Percentiles rank a stretch among this genome's conserved stretches.
phyloP scores from a whole-genome alignment of 78 protist genomes.

The Polysphondylium violaceum region DNA sequence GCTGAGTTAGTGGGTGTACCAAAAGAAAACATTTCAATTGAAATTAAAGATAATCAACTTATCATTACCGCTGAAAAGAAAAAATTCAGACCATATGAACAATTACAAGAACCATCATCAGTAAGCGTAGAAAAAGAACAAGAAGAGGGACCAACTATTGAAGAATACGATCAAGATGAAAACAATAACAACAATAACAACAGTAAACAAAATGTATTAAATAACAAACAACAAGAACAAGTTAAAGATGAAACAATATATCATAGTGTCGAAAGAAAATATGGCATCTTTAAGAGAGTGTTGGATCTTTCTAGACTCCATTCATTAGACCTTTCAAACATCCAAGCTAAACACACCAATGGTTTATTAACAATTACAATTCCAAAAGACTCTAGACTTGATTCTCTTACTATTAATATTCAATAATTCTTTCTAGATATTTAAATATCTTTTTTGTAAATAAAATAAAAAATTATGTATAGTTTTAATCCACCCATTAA shows the following conservation, averaged over 20 bases:
- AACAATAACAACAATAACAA: not conserved
- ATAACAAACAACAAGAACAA: not conserved
- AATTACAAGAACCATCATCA: no score
- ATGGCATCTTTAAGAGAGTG: not conserved
- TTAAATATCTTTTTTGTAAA: no score
- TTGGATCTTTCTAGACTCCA: not conserved
- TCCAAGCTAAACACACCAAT: not conserved
- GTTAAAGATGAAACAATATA: not conserved
- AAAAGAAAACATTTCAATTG: constrained; percentile 19
- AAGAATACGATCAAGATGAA: not conserved
- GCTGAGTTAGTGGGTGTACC: constrained; percentile 22
- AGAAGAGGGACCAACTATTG: not conserved
- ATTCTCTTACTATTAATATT: no score
- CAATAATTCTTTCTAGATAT: no score
- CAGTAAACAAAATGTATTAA: not conserved
- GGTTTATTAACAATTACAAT: constrained; percentile 6
- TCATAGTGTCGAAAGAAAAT: not conserved
- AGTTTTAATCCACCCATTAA: no score
- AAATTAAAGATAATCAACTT: constrained; percentile 5
- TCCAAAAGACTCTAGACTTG: no score
- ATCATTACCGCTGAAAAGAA: constrained; percentile 19
- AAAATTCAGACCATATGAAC: no score
- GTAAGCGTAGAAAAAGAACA: not conserved
- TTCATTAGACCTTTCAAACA: not conserved
- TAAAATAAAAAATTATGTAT: no score